Base-by-base conservation (phyloP, 164 flowering plant species). In the Magnolia sinica region DNA sequence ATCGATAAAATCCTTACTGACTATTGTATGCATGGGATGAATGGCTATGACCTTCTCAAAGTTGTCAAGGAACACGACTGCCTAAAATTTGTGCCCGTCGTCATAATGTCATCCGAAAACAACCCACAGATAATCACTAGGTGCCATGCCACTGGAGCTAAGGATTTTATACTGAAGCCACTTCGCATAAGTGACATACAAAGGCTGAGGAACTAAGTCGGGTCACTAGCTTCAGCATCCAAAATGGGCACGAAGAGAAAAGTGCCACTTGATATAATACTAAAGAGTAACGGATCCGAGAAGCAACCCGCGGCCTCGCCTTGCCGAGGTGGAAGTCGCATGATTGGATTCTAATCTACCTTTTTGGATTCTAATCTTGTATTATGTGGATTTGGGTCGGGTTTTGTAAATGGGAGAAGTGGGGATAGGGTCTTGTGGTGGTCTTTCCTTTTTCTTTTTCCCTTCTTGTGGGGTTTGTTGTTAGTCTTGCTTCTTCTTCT, bases 21-120 rank as follows among this genome's bases (percentile, higher is more conserved):
- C 64, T 82, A 79, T 50, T 79, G 82, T 58, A 82, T 82, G 82
- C 84, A 82, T n/a, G 76, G 51, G 68, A 77, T 79, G 80, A 74
- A 74, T 68, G 84, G 84, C 49, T 82, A 76, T 65, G 84, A 82
- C 51, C 72, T 79, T 61, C 82, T 82, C 63, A 79, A 77, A 65
- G 70, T 24, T 72, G 72, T 79, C 50, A 82, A 79, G 80, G 82
- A 79, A 70, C 1, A 37, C 67, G 72, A 59, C 70, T 58, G 31
- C 50, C 50, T 82, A 73, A 82, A 82, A 74, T 71, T 76, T 50
- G 51, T 82, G 50, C 84, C 84, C 14, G 82, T 82, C 37, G 82
- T 82, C 24, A 65, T 82, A 64, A 75, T 82, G 80, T 79, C 84
- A 77, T 79, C 82, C 27, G 82, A 82, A 52, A 74, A 82, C 11